These are phyloP conservation scores for Anthoceros angustus DNA, from an alignment of 225 moss, liverwort and hornwort species.

Conservation along the genomic window DNA sequence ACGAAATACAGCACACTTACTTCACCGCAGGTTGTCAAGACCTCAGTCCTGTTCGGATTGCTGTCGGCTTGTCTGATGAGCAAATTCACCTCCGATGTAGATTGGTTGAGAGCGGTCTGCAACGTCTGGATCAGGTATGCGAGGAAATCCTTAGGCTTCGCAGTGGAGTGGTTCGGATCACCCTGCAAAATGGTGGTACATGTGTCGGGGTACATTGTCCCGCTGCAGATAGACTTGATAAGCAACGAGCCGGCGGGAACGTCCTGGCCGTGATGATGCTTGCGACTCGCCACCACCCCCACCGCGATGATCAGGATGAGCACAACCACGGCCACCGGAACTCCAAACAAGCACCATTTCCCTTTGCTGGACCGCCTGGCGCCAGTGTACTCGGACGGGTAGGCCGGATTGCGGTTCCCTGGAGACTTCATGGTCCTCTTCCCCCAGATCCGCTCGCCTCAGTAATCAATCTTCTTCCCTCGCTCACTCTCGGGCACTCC, in stretches of 20 bases:
- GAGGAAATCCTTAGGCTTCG: not conserved
- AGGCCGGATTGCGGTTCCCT: not conserved
- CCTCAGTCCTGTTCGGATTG: no score
- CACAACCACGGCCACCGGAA: not conserved
- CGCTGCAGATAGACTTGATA: not conserved
- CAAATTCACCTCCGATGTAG: no score
- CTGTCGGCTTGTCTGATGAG: no score
- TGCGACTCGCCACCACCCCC: constrained; percentile 2
- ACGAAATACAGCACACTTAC: no score
- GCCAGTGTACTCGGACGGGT: not conserved
- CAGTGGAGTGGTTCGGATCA: not conserved
- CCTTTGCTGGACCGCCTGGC: not conserved
- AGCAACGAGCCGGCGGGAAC: not conserved
- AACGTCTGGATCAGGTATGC: not conserved
- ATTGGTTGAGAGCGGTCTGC: no score
- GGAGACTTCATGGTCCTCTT: not conserved
- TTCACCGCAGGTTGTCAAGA: no score
- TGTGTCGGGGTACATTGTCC: not conserved
- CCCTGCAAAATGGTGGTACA: not conserved
- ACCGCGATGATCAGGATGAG: not conserved
- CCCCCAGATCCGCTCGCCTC: not conserved
- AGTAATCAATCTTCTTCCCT: not conserved
- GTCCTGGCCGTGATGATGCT: not conserved
- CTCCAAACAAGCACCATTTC: not conserved
- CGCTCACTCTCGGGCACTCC: no score